Evolutionary conservation across 2,329 filamentous ascomycete species (phyloP).

Genomic region (Exophiala sp.): DNA sequence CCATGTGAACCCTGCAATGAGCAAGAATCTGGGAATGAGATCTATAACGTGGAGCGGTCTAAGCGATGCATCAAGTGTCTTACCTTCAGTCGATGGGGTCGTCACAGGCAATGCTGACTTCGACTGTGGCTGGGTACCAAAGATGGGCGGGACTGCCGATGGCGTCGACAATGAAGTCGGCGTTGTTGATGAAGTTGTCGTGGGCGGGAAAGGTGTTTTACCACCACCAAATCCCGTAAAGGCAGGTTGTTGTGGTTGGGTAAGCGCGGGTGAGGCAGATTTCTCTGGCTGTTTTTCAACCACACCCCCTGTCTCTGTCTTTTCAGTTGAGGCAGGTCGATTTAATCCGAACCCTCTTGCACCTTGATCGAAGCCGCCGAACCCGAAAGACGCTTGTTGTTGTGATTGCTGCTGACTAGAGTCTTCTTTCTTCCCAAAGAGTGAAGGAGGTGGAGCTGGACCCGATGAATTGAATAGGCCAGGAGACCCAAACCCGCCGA

Average conservation of each 20-base stretch:
- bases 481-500: constrained; percentile 10
- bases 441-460: background rate
- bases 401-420: background rate
- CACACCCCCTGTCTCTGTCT: background rate
- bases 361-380: background rate
- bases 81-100: constrained; percentile 4
- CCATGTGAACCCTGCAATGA: background rate
- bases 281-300: background rate
- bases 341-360: background rate
- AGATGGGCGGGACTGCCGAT: background rate
- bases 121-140: background rate
- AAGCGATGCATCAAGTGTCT: background rate
- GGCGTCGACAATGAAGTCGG: background rate
- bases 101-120: background rate
- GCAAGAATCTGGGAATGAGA: too few species aligned
- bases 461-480: background rate
- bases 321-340: background rate
- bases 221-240: constrained; percentile 1
- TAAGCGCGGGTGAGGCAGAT: background rate
- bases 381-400: background rate
- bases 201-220: background rate
- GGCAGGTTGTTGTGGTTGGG: background rate
- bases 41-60: too few species aligned
- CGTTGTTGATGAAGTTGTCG: background rate
- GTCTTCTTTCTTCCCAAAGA: constrained; percentile 6